phyloP scores from a whole-genome alignment of 106 monocot species.

The Allium fistulosum region DNA sequence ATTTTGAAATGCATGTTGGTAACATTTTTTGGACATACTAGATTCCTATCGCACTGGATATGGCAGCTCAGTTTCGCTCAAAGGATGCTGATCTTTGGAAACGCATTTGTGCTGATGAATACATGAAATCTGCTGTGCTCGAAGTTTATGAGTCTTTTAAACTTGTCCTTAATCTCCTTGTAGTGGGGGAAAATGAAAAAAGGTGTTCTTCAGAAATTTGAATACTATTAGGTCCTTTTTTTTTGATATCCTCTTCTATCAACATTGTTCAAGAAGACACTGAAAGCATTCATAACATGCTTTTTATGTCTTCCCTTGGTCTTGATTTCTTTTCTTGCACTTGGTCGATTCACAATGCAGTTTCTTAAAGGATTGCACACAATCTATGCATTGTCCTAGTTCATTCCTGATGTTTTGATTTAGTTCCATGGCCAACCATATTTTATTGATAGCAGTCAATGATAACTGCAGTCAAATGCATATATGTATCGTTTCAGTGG shows the following conservation, averaged over 20 bases:
- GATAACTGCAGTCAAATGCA: too few relatives aligned
- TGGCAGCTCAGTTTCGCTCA: constrained; percentile 85
- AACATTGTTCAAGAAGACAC: not conserved
- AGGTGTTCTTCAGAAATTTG: constrained; percentile 30
- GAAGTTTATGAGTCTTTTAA: constrained; percentile 99
- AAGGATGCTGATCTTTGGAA: constrained; percentile 96
- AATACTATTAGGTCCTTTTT: not conserved
- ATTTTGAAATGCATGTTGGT: not conserved
- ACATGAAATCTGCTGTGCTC: constrained; percentile 98
- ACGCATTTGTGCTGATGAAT: constrained; percentile 96
- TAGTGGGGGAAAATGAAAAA: constrained; percentile 94
- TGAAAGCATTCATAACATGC: not conserved
- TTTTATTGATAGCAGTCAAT: too few relatives aligned
- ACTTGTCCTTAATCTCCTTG: constrained; percentile 76
- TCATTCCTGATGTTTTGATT: too few relatives aligned
- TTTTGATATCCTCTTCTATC: not conserved
- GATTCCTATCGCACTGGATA: constrained; percentile 98
- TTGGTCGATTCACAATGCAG: not conserved
- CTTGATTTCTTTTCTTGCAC: constrained; percentile 1
- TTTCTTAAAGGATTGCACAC: not conserved
- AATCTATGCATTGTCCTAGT: too few relatives aligned
- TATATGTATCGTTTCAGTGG: too few relatives aligned
- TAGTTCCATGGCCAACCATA: too few relatives aligned
- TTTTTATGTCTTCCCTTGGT: not conserved
- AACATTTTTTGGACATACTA: constrained; percentile 21